Conservation (phyloP, 2,329 filamentous ascomycete genomes). For the Aspergillus latus region DNA sequence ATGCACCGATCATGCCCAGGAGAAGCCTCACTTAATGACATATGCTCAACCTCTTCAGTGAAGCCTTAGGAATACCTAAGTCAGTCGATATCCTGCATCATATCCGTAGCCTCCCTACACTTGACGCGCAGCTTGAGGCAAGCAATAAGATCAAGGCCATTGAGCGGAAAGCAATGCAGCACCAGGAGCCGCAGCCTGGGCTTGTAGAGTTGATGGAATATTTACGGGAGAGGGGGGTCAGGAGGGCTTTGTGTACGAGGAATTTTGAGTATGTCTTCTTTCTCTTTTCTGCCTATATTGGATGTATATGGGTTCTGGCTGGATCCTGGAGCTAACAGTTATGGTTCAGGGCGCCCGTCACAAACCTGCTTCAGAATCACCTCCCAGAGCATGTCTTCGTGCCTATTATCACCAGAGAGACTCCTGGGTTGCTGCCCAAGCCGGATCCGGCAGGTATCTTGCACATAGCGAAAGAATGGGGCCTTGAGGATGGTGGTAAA, state of each 20-base stretch:
- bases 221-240: conserved; percentile 65
- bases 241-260: conserved; percentile 86
- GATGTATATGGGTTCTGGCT: neutral
- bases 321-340: neutral
- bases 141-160: conserved; percentile 74
- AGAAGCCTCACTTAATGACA: too few relatives aligned
- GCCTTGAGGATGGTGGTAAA: conserved; percentile 51
- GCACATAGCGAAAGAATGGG: conserved; percentile 79
- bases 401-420: conserved; percentile 82
- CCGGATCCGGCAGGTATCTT: conserved; percentile 84
- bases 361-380: conserved; percentile 64
- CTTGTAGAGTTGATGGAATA: conserved; percentile 77
- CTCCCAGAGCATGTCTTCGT: conserved; percentile 66
- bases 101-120: conserved; percentile 69
- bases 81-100: conserved; percentile 83
- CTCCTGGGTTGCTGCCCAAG: conserved; percentile 66
- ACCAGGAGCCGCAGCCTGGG: conserved; percentile 79
- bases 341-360: conserved; percentile 39
- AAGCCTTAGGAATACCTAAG: conserved; percentile 70
- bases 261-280: conserved; percentile 70
- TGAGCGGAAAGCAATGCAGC: conserved; percentile 75
- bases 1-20: conserved; percentile 16
- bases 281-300: neutral
- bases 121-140: conserved; percentile 60
- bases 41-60: conserved; percentile 24